Evolutionary conservation across 495 filamentous ascomycete genomes (phyloP), one percentile per base, ranked within the genome.

Genomic region (Evansstolkia leycettana): DNA sequence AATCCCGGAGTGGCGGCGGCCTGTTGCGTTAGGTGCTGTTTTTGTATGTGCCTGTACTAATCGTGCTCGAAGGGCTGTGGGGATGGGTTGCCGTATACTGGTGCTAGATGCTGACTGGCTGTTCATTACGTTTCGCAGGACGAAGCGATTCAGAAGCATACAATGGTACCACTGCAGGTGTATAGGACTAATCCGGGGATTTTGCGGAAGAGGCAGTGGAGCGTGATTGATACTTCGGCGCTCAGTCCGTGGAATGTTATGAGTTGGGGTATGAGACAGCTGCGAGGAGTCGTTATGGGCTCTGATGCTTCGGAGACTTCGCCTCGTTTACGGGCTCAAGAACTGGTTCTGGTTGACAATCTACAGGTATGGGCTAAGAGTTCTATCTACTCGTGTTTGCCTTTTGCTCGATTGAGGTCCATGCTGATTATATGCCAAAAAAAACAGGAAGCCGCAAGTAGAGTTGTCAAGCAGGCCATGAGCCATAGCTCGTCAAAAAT

Each of bases 11-110:
- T 92, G 73, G 62, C 92, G 90, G 13, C 68, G 77, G 15, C 90
- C 90, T 13, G 65, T 89, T n/a, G 84, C 80, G 6, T 60, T 98
- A 2, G 80, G 78, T 2, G 70, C 78, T 15, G 90, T 89, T 27
- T 62, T 96, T 49, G 74, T 77, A 62, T 20, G 67, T 17, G n/a
- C n/a, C n/a, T n/a, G n/a, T n/a, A n/a, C n/a, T n/a, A n/a, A n/a
- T n/a, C n/a, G n/a, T n/a, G n/a, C n/a, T n/a, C n/a, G n/a, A n/a
- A n/a, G n/a, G n/a, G n/a, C n/a, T n/a, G n/a, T n/a, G n/a, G n/a
- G n/a, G n/a, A n/a, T n/a, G n/a, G n/a, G n/a, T n/a, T n/a, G n/a
- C n/a, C n/a, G n/a, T n/a, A 26, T 26, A 26, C n/a, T 26, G 24
- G n/a, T 26, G 14, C 13, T 37, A 1, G 29, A 30, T 33, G 11